These are phyloP conservation scores for Xanthoconium separans DNA, from an alignment of 1,284 basidiomycete species.

Conservation along the genomic window DNA sequence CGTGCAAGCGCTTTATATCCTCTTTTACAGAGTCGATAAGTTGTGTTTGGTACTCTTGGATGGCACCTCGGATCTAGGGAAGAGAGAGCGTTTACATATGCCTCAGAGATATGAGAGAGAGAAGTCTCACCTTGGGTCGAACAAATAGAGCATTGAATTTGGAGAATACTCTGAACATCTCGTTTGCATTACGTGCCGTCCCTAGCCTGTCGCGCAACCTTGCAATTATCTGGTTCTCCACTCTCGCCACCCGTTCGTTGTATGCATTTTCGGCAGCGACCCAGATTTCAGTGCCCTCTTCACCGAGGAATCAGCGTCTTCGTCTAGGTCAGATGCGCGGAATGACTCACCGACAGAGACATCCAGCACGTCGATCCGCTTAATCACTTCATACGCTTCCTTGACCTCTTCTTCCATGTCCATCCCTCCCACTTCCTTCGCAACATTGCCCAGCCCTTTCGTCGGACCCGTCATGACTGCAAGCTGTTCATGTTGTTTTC, in stretches of 20 bases:
- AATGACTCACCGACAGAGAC: slow-evolving; percentile 72
- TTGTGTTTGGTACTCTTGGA: slow-evolving; percentile 98
- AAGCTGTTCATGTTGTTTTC: slow-evolving; percentile 97
- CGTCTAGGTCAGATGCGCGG: background rate
- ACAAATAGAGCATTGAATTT: slow-evolving; percentile 99
- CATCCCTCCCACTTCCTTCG: slow-evolving; percentile 77
- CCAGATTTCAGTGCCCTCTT: slow-evolving; percentile 99
- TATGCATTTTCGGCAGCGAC: slow-evolving; percentile 95
- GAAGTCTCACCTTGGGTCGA: slow-evolving; percentile 82
- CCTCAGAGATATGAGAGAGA: background rate
- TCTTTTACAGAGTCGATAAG: slow-evolving; percentile 98
- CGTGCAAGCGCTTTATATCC: slow-evolving; percentile 93
- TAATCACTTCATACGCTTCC: slow-evolving; percentile 92
- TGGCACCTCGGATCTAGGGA: slow-evolving; percentile 86
- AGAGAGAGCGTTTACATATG: background rate
- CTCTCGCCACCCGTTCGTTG: slow-evolving; percentile 94
- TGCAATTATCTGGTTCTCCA: slow-evolving; percentile 98
- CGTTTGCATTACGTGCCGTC: slow-evolving; percentile 96
- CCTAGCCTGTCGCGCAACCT: slow-evolving; percentile 88
- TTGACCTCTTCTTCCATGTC: slow-evolving; percentile 98
- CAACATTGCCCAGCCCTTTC: slow-evolving; percentile 73
- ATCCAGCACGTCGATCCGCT: slow-evolving; percentile 95
- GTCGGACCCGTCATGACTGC: slow-evolving; percentile 97
- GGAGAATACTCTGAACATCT: slow-evolving; percentile 99
- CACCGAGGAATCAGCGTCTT: slow-evolving; percentile 5